phyloP scores from a whole-genome alignment of 2,329 filamentous ascomycete species.

The Arachnopeziza araneosa region DNA sequence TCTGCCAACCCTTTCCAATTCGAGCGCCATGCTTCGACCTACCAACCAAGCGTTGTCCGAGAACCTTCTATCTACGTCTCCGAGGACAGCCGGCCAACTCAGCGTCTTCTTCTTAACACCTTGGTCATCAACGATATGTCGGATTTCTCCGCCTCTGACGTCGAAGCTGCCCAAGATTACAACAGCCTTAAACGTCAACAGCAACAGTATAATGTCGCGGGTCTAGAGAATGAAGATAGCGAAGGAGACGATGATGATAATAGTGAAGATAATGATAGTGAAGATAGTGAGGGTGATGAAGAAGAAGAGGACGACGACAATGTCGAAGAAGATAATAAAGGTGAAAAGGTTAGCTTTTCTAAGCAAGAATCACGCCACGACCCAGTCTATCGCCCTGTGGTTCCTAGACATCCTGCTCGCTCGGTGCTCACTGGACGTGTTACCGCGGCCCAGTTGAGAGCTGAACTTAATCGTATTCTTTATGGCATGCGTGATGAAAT shows the following conservation, averaged over 20 bases:
- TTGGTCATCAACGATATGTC: constrained; percentile 16
- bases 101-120: not conserved
- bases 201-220: too few species aligned
- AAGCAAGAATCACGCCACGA: not conserved
- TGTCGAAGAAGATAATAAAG: not conserved
- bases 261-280: too few species aligned
- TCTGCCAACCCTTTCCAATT: constrained; percentile 56
- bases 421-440: not conserved
- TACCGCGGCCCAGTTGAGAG: not conserved
- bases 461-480: constrained; percentile 1
- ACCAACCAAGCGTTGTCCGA: constrained; percentile 32
- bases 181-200: too few species aligned
- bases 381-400: not conserved
- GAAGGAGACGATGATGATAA: too few species aligned
- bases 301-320: not conserved
- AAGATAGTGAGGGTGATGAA: not conserved
- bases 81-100: constrained; percentile 36
- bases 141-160: constrained; percentile 28
- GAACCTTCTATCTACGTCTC: constrained; percentile 48
- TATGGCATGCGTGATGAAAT: not conserved
- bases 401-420: not conserved
- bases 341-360: not conserved
- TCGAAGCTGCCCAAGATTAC: not conserved
- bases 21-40: constrained; percentile 56
- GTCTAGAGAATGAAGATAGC: too few species aligned